Evolutionary conservation across 345 rosid genomes (phyloP), one percentile per base, ranked within the genome.

Genomic region (Eutrema japonicum): DNA sequence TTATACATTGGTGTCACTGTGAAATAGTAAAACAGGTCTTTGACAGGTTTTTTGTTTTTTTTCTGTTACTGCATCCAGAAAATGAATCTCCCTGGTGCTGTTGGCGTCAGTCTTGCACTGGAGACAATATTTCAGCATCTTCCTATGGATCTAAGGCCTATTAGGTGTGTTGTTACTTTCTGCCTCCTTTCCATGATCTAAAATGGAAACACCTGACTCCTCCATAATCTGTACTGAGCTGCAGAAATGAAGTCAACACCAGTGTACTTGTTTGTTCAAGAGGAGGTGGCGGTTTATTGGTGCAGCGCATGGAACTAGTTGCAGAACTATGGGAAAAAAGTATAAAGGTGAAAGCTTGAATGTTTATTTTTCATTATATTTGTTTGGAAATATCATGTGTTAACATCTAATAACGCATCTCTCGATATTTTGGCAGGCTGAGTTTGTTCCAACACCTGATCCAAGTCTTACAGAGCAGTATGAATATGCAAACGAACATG

Each of bases 381-480:
- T 37, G 46, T 63, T 64, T 14, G 52, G 53, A 13, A 10, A 46
- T 9, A 29, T 9, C 41, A 11, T 82, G 22, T 14, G 43, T 77
- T 63, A 54, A 68, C 65, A 37, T 77, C n/a, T 71, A n/a, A 57
- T 61, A 53, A 74, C 66, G 11, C 11, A 11, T 69, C 35, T 69
- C 35, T 66, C 55, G 53, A 16, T 70, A 7, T 77, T 38, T 18
- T 65, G 68, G 68, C 84, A 91, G 98, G 96, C 97, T 60, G 92
- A 86, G 79, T 86, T 89, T 85, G 97, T 94, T 61, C 92, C 88
- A 7, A 33, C 80, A 64, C 90, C 93, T 7, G 97, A 94, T 88
- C 96, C 98, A 79, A 94, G 96, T 83, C 88, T 94, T 51, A 91
- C 90, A 7, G 98, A 94, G 84, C 97, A 94, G 78, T 91, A 94